Conservation (phyloP, 768 basidiomycete genomes). For the Nevesoporus exiguus region DNA sequence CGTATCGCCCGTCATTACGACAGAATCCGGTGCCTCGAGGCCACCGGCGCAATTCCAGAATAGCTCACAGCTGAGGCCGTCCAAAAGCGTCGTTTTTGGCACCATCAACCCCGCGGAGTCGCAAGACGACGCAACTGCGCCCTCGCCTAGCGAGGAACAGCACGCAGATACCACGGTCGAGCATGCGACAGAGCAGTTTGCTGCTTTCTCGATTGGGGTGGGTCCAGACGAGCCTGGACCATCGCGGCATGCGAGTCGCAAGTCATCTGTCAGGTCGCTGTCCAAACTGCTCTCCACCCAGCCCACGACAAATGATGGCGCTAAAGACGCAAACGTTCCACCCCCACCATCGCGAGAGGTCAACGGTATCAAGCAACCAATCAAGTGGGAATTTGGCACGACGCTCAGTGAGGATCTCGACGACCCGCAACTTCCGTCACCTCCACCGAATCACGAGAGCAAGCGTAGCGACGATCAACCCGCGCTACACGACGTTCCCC, state of each 20-base stretch:
- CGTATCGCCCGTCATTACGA: slow-evolving; percentile 11
- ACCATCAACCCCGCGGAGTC: slow-evolving; percentile 39
- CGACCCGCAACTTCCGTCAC: background rate
- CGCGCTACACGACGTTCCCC: background rate
- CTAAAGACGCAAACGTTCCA: background rate
- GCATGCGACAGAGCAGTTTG: slow-evolving; percentile 29
- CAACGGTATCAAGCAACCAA: slow-evolving; percentile 14
- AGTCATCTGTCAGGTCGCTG: slow-evolving; percentile 21
- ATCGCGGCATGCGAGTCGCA: slow-evolving; percentile 24
- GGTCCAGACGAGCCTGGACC: slow-evolving; percentile 35
- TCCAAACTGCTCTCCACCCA: slow-evolving; percentile 9
- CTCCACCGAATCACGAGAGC: background rate
- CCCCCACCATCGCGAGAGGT: slow-evolving; percentile 1
- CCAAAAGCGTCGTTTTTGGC: slow-evolving; percentile 47
- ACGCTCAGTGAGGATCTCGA: slow-evolving; percentile 23
- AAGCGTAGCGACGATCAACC: background rate
- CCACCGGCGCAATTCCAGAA: slow-evolving; percentile 6
- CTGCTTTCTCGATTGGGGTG: slow-evolving; percentile 46
- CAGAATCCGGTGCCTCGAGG: slow-evolving; percentile 9
- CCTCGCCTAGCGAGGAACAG: slow-evolving; percentile 1
- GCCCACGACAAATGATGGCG: background rate
- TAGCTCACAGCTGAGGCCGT: slow-evolving; percentile 1
- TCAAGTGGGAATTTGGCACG: slow-evolving; percentile 61
- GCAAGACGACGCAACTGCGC: background rate
- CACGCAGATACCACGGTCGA: slow-evolving; percentile 11